Base-by-base conservation (phyloP, 2,329 filamentous ascomycete species). In the Trichophaea hybrida region DNA sequence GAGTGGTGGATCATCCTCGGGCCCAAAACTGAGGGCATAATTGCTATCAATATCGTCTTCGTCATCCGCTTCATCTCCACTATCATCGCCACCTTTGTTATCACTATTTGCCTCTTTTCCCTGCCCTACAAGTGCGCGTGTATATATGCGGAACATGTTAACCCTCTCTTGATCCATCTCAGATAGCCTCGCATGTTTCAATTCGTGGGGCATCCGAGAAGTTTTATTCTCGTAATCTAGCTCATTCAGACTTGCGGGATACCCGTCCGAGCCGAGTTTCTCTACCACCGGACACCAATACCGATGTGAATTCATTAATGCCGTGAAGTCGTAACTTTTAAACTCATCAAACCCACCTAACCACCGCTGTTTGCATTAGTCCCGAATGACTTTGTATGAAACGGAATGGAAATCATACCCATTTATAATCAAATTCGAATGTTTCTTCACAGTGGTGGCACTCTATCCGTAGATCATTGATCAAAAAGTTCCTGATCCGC, bases 391-490 rank as follows among this genome's bases (percentile, higher is more conserved):
- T 24, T 24, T 13, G 13, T 6, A 15, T 50, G n/a, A 15, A 32
- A 12, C 6, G 12, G 6, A 24, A 24, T 15, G 7, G 7, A 50
- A 6, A n/a, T 5, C 48, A 15, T 33, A 50, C 48, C 50, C 50
- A 53, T 7, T 13, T n/a, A 24, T 53, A 53, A n/a, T 53, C 50
- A n/a, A 34, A 53, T 1, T 53, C 50, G 13, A 53, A 37, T n/a
- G 10, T 12, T n/a, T 53, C 13, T 13, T 32, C 53, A 15, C 53
- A 55, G 34, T 55, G 53, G 5, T 55, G 53, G n/a, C 53, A 55
- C 15, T 40, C 35, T 4, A 7, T 12, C 10, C 53, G 34, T 32
- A 44, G 5, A 17, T 55, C 53, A n/a, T 55, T 46, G 4, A 44
- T 32, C 4, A 55, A 15, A 37, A 55, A 55, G 34, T 55, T 55